These are phyloP conservation scores for Periconia digitata DNA, from an alignment of 2,329 filamentous ascomycete genomes.

Conservation along the genomic window DNA sequence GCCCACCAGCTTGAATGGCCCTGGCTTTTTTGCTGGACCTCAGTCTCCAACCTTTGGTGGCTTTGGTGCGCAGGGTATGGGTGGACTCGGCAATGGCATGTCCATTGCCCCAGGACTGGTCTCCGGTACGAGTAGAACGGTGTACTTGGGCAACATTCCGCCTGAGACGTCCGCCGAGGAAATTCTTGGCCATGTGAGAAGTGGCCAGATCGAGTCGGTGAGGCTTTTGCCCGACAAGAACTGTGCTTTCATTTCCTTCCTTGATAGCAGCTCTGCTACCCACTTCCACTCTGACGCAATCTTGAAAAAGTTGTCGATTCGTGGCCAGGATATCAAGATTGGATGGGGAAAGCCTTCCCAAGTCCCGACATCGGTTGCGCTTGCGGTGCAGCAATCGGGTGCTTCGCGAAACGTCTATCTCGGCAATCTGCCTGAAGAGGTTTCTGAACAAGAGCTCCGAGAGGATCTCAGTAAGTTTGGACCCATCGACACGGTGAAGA, in stretches of 20 bases:
- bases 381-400: slow-evolving; percentile 95
- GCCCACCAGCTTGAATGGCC: slow-evolving; percentile 77
- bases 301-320: slow-evolving; percentile 98
- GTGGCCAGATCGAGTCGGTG: slow-evolving; percentile 98
- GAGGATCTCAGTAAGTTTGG: slow-evolving; percentile 97
- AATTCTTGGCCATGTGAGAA: slow-evolving; percentile 92
- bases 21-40: slow-evolving; percentile 76
- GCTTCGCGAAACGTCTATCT: slow-evolving; percentile 97
- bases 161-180: slow-evolving; percentile 96
- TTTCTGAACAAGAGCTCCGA: slow-evolving; percentile 86
- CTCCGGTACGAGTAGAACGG: slow-evolving; percentile 90
- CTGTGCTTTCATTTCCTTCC: slow-evolving; percentile 98
- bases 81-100: slow-evolving; percentile 71
- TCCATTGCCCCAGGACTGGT: slow-evolving; percentile 77
- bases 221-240: slow-evolving; percentile 97
- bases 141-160: slow-evolving; percentile 98
- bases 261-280: slow-evolving; percentile 95
- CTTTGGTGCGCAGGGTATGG: slow-evolving; percentile 64
- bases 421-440: slow-evolving; percentile 87
- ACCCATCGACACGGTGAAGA: slow-evolving; percentile 94
- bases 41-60: slow-evolving; percentile 77
- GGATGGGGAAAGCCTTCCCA: slow-evolving; percentile 99
- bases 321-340: slow-evolving; percentile 98
- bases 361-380: slow-evolving; percentile 94
- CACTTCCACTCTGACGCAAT: slow-evolving; percentile 99